Conservation (phyloP, 1,284 basidiomycete species). For the Rhodotorula glutinis region DNA sequence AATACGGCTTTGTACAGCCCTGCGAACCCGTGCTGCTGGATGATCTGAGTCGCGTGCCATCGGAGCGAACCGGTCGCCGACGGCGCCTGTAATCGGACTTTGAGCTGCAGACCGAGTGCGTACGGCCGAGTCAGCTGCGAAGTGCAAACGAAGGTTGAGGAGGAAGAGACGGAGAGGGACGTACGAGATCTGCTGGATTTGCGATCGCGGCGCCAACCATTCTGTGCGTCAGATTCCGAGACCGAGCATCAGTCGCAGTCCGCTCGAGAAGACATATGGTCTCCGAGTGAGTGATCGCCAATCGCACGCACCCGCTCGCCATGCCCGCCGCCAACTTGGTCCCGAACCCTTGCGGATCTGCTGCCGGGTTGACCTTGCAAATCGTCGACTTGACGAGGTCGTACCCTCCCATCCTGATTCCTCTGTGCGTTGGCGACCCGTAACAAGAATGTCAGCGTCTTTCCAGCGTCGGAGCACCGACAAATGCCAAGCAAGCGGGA, state of each 20-base stretch:
- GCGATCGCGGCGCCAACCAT: slow-evolving; percentile 43
- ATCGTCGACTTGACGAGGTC: slow-evolving; percentile 38
- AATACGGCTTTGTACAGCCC: slow-evolving; percentile 41
- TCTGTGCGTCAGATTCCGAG: not conserved
- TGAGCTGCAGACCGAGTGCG: slow-evolving; percentile 24
- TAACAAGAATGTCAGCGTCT: too few relatives aligned
- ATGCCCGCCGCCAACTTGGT: slow-evolving; percentile 39
- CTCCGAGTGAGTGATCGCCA: not conserved
- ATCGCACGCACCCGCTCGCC: slow-evolving; percentile 24
- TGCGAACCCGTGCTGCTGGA: slow-evolving; percentile 11
- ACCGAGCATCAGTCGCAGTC: not conserved
- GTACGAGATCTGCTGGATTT: slow-evolving; percentile 42
- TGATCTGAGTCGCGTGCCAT: slow-evolving; percentile 31
- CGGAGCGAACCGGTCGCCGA: slow-evolving; percentile 35
- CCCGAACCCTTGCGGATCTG: slow-evolving; percentile 34
- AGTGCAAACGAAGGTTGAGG: too few relatives aligned
- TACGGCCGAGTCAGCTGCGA: not conserved
- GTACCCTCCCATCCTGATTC: slow-evolving; percentile 43
- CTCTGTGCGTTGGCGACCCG: slow-evolving; percentile 23
- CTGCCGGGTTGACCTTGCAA: slow-evolving; percentile 13
- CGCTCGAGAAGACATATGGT: too few relatives aligned
- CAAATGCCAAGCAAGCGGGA: not conserved
- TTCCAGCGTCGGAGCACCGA: too few relatives aligned
- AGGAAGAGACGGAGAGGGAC: not conserved
- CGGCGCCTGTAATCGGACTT: slow-evolving; percentile 42